Base-by-base conservation (phyloP, 2,329 filamentous ascomycete genomes). In the Cryphonectria nitschkei region DNA sequence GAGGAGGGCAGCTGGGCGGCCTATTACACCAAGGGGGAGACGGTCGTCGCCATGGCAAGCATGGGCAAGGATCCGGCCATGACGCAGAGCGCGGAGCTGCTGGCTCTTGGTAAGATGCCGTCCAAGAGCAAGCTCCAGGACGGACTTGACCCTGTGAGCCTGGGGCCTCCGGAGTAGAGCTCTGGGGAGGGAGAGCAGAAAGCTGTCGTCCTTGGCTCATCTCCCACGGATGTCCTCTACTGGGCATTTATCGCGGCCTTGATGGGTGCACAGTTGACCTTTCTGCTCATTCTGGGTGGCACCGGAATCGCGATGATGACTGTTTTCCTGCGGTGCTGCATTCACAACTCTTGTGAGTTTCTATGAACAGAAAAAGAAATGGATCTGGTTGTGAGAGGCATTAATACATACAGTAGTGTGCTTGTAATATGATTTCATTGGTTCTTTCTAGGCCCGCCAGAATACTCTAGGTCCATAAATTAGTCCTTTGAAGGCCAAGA, bases 51-150 rank as follows among this genome's bases (percentile, higher is more conserved):
- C 0, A 92, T 98, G 76, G 94, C 94, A 0, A 95, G 89, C 71
- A 98, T 98, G 94, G 91, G 92, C 74, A 90, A 89, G 82, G 96
- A 99, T 79, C 96, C 96, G 0, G 88, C 93, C 69, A 94, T 97
- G 92, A 82, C 83, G 1, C 93, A 98, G 82, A 87, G 87, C 67
- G 92, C 93, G 1, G 93, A 97, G 84, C 82, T 98, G 82, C 97
- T 98, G 93, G 86, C 91, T 72, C 84, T 89, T 74, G 89, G 89
- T 52, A 92, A 89, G 81, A 97, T 98, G 94, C 91, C 93, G 1
- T 86, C 83, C 68, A 98, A 97, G 89, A 89, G 84, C 73, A 88
- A 97, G 78, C 82, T 98, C 64, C 81, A 91, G 78, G 86, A 85
- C 66, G 92, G 92, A 0, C 74, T 86, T 60, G 86, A 89, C 73